Evolutionary conservation across 1,284 basidiomycete genomes (phyloP), one percentile per base, ranked within the genome.

Genomic region (Ustilago crameri): DNA sequence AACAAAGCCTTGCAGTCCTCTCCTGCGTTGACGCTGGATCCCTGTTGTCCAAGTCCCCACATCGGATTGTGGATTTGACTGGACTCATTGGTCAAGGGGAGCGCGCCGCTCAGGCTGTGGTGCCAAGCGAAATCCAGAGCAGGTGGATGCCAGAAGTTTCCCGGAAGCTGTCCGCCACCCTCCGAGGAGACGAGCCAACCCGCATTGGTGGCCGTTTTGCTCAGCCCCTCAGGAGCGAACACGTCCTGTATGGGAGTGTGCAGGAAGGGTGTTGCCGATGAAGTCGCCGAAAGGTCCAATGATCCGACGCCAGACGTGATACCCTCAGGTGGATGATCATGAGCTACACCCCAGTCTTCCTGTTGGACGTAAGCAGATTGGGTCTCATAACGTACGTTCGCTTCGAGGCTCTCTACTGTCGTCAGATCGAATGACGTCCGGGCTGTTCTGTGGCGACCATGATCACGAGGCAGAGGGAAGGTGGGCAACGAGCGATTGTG

Each of bases 231-330:
- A n/a, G 30, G 15, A 9, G 17, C n/a, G 23, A 46, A 17, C 12
- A 34, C 14, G 20, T 12, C 4, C 7, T 20, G 27, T 3, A 38
- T 27, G 2, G 37, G 44, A 26, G 35, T 32, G 12, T 23, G 23
- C 7, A 42, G 17, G 9, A 51, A 40, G 9, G 23, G n/a, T 5
- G 32, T 15, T 7, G 32, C 20, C 2, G 20, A 3, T 12, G 34
- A 37, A n/a, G 34, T 12, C 17, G 56, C 9, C 3, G 56, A 58
- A 24, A 58, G 20, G 4, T 58, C 44, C 43, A 58, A 26, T 8
- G 35, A 42, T 15, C 24, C 20, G 10, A 58, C 49, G 26, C 43
- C 7, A 9, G 56, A 27, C 15, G 42, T 34, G 9, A 58, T 46
- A 5, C 14, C 24, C n/a, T 58, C 34, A 9, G 35, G 43, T 15